These are phyloP conservation scores for Lunasporangiospora selenospora DNA, from an alignment of 192 early-diverging fungal genomes.

Conservation along the genomic window DNA sequence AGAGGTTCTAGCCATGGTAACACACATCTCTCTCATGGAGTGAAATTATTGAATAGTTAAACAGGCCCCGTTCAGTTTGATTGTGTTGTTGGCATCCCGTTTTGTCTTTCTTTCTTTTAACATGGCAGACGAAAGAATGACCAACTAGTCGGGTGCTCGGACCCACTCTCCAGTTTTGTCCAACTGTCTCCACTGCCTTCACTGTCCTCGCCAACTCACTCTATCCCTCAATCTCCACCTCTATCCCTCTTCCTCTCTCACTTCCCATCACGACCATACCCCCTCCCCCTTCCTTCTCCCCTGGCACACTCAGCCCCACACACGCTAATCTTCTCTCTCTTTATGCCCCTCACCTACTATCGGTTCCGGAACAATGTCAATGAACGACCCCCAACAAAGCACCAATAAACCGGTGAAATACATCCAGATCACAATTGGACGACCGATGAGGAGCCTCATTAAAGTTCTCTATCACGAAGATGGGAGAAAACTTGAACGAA, in stretches of 20 bases:
- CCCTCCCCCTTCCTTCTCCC: not conserved
- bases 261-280: too few relatives aligned
- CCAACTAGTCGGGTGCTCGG: not conserved
- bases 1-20: too few relatives aligned
- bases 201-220: not conserved
- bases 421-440: conserved; percentile 10
- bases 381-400: too few relatives aligned
- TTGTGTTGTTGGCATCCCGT: too few relatives aligned
- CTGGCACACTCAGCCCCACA: not conserved
- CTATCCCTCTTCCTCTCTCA: not conserved
- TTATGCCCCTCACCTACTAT: too few relatives aligned
- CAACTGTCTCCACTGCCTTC: not conserved
- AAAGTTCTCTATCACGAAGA: conserved; percentile 26
- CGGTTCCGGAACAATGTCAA: too few relatives aligned
- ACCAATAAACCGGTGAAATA: too few relatives aligned
- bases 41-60: too few relatives aligned
- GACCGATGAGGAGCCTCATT: conserved; percentile 12
- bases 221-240: not conserved
- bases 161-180: not conserved
- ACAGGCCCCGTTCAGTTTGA: too few relatives aligned
- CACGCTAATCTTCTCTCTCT: not conserved
- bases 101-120: too few relatives aligned
- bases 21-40: too few relatives aligned
- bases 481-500: conserved; percentile 25
- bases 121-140: too few relatives aligned